A percentile compares a stretch with the other conserved stretches of the same genome.
Conservation (phyloP, 2,329 filamentous ascomycete species). For the Elsinoe batatas region DNA sequence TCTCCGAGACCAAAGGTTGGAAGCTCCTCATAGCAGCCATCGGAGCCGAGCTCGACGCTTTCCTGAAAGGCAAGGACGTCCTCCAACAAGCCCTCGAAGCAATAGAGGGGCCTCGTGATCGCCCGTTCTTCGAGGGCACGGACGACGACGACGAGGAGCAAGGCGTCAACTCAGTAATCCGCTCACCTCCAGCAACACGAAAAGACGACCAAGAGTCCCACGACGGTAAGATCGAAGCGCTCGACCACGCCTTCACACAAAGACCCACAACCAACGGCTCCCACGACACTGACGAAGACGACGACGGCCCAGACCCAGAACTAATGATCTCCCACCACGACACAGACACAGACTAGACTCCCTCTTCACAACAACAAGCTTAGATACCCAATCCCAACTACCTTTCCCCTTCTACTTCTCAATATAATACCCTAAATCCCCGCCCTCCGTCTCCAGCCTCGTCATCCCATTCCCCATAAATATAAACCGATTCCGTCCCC, state of each 20-base stretch:
- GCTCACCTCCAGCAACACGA: background rate
- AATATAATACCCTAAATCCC: conserved; percentile 5
- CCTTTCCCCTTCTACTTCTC: background rate
- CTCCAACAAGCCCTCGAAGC: conserved; percentile 34
- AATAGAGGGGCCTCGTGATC: conserved; percentile 2
- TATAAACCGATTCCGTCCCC: conserved; percentile 34
- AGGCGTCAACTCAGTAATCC: conserved; percentile 11
- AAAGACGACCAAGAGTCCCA: conserved; percentile 2
- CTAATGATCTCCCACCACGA: conserved; percentile 40
- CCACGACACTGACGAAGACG: conserved; percentile 29
- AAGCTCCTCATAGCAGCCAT: conserved; percentile 66
- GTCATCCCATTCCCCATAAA: conserved; percentile 44
- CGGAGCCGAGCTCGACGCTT: conserved; percentile 61
- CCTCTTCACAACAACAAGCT: no score
- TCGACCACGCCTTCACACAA: conserved; percentile 27
- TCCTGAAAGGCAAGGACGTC: conserved; percentile 50
- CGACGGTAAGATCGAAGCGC: conserved; percentile 22
- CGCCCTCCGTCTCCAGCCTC: conserved; percentile 19
- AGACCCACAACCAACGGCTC: conserved; percentile 21
- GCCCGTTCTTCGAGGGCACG: background rate
- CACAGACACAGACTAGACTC: conserved; percentile 21
- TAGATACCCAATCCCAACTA: conserved; percentile 13
- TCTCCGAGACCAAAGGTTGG: conserved; percentile 56
- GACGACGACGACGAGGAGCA: conserved; percentile 12
- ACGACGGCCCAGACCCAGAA: conserved; percentile 39